Base-by-base conservation (phyloP, 208 protist species). In the Trypanosoma platydactyli region DNA sequence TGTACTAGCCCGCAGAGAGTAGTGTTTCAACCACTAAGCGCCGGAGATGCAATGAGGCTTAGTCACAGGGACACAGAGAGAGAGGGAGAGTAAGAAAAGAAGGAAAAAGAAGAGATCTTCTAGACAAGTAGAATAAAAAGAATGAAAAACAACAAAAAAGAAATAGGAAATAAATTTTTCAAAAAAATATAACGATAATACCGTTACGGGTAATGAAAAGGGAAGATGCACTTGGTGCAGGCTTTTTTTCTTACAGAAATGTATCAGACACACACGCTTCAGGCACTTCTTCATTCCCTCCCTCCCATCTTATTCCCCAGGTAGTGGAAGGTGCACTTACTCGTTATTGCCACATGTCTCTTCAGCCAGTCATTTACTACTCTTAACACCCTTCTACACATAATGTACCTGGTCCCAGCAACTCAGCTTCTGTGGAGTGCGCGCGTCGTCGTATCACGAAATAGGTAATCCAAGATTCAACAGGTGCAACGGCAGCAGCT, bases 401-500 rank as follows among this genome's bases (percentile, higher is more conserved):
- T 9, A 11, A 3, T 38, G 5, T 11, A 38, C 33, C 33, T 38
- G n/a, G n/a, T n/a, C n/a, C 33, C 33, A 38, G 9, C n/a, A 70
- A 44, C 29, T 59, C 57, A 30, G 67, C n/a, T 60, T 71, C 30
- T 42, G 4, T 15, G 5, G 15, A 22, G 15, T n/a, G n/a, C 22
- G n/a, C 15, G 22, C 18, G 50, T 20, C 22, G 50, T 33, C 35
- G 18, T 44, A 16, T 62, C 40, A 65, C n/a, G 64, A 53, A 38
- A 71, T 40, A 1, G 64, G 64, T 6, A 71, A 33, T 12, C 55
- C 64, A 12, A 68, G 33, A 29, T 46, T 64, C 7, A 68, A 53
- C 40, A 64, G 24, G 35, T 69, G 16, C 51, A 68, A 24, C n/a
- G 68, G 66, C 46, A 65, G 41, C 20, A 72, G 38, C n/a, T 41